Percentiles rank a stretch among this genome's conserved stretches.
Evolutionary conservation across 192 early-diverging fungal genomes (phyloP).

Genomic region (Entomortierella beljakovae): DNA sequence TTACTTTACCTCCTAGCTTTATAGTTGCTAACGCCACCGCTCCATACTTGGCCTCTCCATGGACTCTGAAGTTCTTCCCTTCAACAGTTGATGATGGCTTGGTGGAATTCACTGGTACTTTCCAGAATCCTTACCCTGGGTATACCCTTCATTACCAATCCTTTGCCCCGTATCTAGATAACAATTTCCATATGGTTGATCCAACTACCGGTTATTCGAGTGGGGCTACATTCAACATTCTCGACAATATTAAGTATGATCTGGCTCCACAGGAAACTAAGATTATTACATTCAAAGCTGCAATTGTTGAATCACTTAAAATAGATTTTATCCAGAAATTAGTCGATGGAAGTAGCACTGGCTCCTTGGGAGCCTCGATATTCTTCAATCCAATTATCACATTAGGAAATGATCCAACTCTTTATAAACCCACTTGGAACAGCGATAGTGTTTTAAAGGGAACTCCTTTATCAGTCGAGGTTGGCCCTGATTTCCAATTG

Average conservation of each 20-base stretch:
- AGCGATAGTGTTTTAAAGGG: not conserved
- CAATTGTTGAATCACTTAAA: too few relatives aligned
- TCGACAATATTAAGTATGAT: not conserved
- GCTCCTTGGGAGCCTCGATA: not conserved
- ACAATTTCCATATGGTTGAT: too few relatives aligned
- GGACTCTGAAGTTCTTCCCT: conserved; percentile 5
- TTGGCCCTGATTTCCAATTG: not conserved
- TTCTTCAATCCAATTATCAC: too few relatives aligned
- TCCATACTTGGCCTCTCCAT: not conserved
- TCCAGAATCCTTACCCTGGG: conserved; percentile 5
- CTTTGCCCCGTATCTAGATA: too few relatives aligned
- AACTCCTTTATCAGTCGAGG: not conserved
- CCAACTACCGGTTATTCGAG: too few relatives aligned
- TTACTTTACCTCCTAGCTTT: not conserved
- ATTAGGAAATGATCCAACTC: too few relatives aligned
- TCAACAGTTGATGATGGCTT: conserved; percentile 1
- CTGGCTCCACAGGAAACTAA: not conserved
- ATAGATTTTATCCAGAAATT: not conserved
- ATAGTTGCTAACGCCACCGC: not conserved
- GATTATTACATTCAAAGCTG: not conserved
- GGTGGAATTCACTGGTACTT: not conserved
- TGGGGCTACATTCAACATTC: not conserved
- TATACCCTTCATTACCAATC: not conserved
- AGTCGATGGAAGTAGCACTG: too few relatives aligned
- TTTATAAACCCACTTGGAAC: not conserved